Evolutionary conservation across 192 early-diverging fungal species (phyloP), one percentile per base, ranked within the genome.

Genomic region (Rhizoclosmatium sp.): DNA sequence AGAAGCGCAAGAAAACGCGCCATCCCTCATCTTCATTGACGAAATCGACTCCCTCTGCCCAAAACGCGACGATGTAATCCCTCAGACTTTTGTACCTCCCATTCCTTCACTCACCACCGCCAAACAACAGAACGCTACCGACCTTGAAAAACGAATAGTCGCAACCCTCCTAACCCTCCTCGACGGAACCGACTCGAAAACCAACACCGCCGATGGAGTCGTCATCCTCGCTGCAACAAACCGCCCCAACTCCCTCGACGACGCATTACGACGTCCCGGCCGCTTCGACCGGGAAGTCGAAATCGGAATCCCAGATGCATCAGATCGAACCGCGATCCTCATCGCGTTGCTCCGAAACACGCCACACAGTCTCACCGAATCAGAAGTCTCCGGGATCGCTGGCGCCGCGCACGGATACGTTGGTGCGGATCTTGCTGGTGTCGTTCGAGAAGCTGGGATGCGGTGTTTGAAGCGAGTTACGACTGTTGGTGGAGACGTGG

Each of bases 271-370:
- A 77, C 82, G 98, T 21, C 96, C 98, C 3, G 98, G 98, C 2
- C 84, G 97, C 59, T 97, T 99, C 79, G 98, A 99, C 81, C 87
- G 94, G 1, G 98, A 99, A 79, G 84, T 99, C n/a, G 97, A 98
- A 73, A 96, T 99, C 69, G 93, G 89, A 3, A 95, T 99, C 58
- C 98, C 98, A 3, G 89, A 88, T 49, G 86, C 84, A 0, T 70
- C 74, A 0, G 93, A 87, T 1, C 90, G 98, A 19, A 77, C 85
- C 5, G 87, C 90, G 19, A 99, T 99, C 45, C 79, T 99, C 47
- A 77, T 69, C 3, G 90, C 91, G 5, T 83, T 94, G 12, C 87
- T 98, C 40, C 76, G 75, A 9, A 81, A 82, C 9, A 92, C 92
- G 59, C 96, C 95, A 2, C 85, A 97, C 78, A 79, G 81, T 4